These are phyloP conservation scores for Sclerotinia sclerotiorum DNA, from an alignment of 2,329 filamentous ascomycete species.

Conservation along the genomic window DNA sequence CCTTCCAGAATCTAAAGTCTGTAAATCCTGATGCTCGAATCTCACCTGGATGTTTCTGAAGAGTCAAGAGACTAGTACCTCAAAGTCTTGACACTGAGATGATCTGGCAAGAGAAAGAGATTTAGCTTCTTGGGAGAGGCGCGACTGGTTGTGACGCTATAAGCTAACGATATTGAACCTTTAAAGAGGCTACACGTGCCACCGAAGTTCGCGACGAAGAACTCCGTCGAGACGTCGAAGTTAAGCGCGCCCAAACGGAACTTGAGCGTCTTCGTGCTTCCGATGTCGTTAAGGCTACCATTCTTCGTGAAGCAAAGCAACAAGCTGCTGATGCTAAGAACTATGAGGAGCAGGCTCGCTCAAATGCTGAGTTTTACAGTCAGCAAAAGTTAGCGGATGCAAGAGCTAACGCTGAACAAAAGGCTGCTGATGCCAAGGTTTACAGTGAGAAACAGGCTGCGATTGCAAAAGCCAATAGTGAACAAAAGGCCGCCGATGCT, in stretches of 20 bases:
- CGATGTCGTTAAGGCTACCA: slow-evolving; percentile 76
- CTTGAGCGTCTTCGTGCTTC: slow-evolving; percentile 75
- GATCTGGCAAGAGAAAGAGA: background rate
- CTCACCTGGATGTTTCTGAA: background rate
- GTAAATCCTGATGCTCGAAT: background rate
- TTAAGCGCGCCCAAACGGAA: slow-evolving; percentile 75
- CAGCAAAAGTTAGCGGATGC: slow-evolving; percentile 28
- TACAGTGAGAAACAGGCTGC: slow-evolving; percentile 55
- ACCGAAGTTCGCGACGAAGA: slow-evolving; percentile 78
- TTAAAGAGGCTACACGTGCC: slow-evolving; percentile 60
- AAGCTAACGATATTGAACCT: background rate
- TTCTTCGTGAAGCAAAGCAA: slow-evolving; percentile 65
- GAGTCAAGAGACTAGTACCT: background rate
- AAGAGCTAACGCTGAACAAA: slow-evolving; percentile 35
- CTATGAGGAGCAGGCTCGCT: slow-evolving; percentile 60
- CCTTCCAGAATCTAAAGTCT: background rate
- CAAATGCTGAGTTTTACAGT: slow-evolving; percentile 49
- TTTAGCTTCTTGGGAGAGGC: background rate
- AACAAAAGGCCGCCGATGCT: slow-evolving; percentile 48
- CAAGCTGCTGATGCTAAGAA: slow-evolving; percentile 65
- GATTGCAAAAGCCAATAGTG: slow-evolving; percentile 40
- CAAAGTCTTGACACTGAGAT: background rate
- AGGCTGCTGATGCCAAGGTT: slow-evolving; percentile 64
- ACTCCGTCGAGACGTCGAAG: slow-evolving; percentile 73
- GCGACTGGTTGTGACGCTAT: background rate